Evolutionary conservation across 306 rosid genomes (phyloP), one percentile per base, ranked within the genome.

Genomic region (Trifolium subterraneum): DNA sequence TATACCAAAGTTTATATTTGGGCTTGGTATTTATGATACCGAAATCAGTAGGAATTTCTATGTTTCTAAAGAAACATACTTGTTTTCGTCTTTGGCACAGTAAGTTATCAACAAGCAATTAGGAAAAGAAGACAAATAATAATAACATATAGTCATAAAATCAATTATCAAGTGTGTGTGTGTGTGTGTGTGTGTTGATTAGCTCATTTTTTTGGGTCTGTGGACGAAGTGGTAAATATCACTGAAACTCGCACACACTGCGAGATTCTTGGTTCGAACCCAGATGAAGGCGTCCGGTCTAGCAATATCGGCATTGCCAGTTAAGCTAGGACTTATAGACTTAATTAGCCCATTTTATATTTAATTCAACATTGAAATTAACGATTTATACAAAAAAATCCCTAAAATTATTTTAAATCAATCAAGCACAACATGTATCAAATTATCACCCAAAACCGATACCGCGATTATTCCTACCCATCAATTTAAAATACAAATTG

Each of bases 41-140:
- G 70, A 13, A 74, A 70, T 62, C 72, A 65, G 48, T 48, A 70
- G 64, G 39, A 27, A 60, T 44, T 56, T 55, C n/a, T 33, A 73
- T n/a, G 22, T 18, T 68, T 39, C 36, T 12, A 54, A 54, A 36
- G 20, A 55, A 44, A 55, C 63, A 16, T 41, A n/a, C 10, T 39
- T 16, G 51, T 15, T 59, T 3, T 5, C 18, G 20, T 14, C 68
- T 60, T 35, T 22, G 11, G 44, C 45, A 61, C 41, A 51, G 10
- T 29, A 38, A 55, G 68, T 61, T 55, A 25, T 29, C n/a, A 22
- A 15, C 79, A 35, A 6, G 16, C 51, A 64, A 41, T 4, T 11
- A 23, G 44, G 35, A 10, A 42, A 48, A 10, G 45, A 29, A 29
- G 33, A 29, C 4, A 36, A 10, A 7, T 2, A 7, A 36, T 36